Evolutionary conservation across 2,329 filamentous ascomycete genomes (phyloP).

Genomic region (Fusarium sp.): DNA sequence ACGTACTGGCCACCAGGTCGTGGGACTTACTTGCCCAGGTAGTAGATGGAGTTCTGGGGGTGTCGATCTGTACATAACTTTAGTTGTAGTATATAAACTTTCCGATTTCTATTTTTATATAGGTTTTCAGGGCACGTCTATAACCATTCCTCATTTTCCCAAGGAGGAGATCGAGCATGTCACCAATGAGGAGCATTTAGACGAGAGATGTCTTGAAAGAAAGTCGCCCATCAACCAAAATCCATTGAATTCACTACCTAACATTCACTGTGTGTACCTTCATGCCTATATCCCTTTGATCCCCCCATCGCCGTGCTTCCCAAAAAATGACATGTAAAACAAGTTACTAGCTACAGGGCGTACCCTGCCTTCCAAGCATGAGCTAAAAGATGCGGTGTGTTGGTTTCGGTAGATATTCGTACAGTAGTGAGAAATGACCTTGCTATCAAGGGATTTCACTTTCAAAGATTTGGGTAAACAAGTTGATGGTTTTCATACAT

Average conservation of each 20-base stretch:
- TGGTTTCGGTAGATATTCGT: constrained; percentile 35
- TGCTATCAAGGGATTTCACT: constrained; percentile 1
- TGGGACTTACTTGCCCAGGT: constrained; percentile 4
- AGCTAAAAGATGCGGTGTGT: constrained; percentile 32
- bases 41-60: background rate
- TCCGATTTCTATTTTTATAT: background rate
- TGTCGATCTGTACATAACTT: constrained; percentile 24
- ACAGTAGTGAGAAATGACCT: constrained; percentile 32
- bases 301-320: constrained; percentile 47
- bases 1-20: constrained; percentile 17
- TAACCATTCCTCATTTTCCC: background rate
- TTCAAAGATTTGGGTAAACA: constrained; percentile 32
- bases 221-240: constrained; percentile 38
- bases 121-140: background rate
- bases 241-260: constrained; percentile 46
- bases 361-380: constrained; percentile 31
- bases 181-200: background rate
- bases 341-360: constrained; percentile 38
- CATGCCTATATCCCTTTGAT: constrained; percentile 43
- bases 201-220: background rate
- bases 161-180: constrained; percentile 1
- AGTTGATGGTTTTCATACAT: constrained; percentile 42
- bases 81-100: constrained; percentile 32
- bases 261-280: constrained; percentile 43
- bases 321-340: constrained; percentile 39